Percentiles rank a stretch among this genome's conserved stretches.
Evolutionary conservation across 192 early-diverging fungal genomes (phyloP).

Genomic region (Phycomyces blakesleeanus): DNA sequence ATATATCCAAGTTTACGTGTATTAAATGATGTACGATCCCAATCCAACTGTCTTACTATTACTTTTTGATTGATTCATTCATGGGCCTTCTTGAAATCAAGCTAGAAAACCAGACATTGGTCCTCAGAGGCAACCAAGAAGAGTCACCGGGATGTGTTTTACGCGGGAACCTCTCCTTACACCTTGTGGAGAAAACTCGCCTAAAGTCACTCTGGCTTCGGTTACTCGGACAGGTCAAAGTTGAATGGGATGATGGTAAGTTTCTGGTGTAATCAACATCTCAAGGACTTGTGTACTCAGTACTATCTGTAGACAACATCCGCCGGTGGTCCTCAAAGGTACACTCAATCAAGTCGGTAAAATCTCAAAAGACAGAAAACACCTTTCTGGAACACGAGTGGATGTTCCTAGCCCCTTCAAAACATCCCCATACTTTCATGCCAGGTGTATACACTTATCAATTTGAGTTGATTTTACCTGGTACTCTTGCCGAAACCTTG

Average conservation of each 20-base stretch:
- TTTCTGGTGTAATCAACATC: too few relatives aligned
- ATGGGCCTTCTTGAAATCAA: constrained; percentile 26
- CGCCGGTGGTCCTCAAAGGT: too few relatives aligned
- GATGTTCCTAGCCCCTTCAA: constrained; percentile 46
- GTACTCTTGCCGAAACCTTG: constrained; percentile 57
- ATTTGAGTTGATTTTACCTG: constrained; percentile 55
- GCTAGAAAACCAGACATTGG: constrained; percentile 31
- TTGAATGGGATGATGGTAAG: constrained; percentile 42
- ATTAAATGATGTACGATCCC: too few relatives aligned
- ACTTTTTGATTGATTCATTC: too few relatives aligned
- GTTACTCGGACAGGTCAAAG: constrained; percentile 51
- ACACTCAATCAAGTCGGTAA: constrained; percentile 13
- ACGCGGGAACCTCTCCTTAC: constrained; percentile 48
- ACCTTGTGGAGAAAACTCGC: constrained; percentile 42
- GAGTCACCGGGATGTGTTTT: constrained; percentile 47
- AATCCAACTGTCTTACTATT: too few relatives aligned
- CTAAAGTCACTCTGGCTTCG: constrained; percentile 45
- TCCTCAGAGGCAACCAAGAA: constrained; percentile 32
- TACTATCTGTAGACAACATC: too few relatives aligned
- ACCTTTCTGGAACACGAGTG: constrained; percentile 51
- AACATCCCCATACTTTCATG: constrained; percentile 26
- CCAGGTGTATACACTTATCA: constrained; percentile 40
- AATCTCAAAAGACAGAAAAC: constrained; percentile 28
- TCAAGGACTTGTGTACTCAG: not conserved
- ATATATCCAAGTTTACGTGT: too few relatives aligned